Percentiles rank a stretch among this genome's conserved stretches.
phyloP scores from a whole-genome alignment of 2,329 filamentous ascomycete species.

The Cadophora sp. region DNA sequence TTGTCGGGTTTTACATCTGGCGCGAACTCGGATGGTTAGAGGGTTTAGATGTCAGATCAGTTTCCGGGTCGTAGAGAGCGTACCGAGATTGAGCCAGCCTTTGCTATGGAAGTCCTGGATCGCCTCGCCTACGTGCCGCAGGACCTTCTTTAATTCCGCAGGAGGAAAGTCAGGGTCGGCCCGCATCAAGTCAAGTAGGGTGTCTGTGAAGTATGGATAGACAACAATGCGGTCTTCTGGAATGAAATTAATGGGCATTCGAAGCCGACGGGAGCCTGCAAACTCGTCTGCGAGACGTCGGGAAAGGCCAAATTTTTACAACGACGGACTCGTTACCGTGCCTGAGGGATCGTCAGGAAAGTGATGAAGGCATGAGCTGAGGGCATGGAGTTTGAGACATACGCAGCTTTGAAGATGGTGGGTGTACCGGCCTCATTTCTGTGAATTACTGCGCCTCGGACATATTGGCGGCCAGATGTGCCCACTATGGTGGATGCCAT shows the following conservation, averaged over 20 bases:
- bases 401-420: not conserved
- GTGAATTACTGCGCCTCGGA: not conserved
- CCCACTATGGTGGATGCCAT: not conserved
- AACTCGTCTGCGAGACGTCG: not conserved
- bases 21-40: slow-evolving; percentile 1
- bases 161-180: slow-evolving; percentile 4
- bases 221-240: not conserved
- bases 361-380: not conserved
- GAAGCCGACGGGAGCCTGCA: not conserved
- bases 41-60: not conserved
- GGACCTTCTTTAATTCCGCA: not conserved
- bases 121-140: not conserved
- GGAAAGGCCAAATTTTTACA: not conserved
- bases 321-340: not conserved
- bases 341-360: not conserved
- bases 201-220: slow-evolving; percentile 4
- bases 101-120: not conserved
- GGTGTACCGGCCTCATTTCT: not conserved
- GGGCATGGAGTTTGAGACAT: too few species aligned
- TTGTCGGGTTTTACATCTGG: slow-evolving; percentile 22
- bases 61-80: not conserved
- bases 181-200: not conserved
- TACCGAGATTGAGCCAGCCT: slow-evolving; percentile 3
- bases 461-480: not conserved
- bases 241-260: not conserved